Evolutionary conservation across 2,329 filamentous ascomycete genomes (phyloP), one percentile per base, ranked within the genome.

Genomic region (Pseudocercospora cruenta): DNA sequence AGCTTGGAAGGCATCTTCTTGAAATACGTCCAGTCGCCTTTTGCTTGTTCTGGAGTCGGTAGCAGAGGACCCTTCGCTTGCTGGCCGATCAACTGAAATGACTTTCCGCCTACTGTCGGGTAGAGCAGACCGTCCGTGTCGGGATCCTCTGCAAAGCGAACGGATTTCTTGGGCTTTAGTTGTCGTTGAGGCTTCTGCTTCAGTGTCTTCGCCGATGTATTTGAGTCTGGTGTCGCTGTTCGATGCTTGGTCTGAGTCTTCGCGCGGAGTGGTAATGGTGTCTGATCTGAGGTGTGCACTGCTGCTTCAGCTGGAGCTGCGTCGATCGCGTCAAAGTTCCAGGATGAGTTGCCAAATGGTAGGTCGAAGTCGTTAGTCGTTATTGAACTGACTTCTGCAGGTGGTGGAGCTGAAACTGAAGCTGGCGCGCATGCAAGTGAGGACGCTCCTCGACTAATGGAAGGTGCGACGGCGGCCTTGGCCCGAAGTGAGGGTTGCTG

Each of bases 21-120:
- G 22, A 58, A 58, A 21, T 10, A 24, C 5, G 55, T 58, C 55
- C 55, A 58, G 55, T 58, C 55, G 55, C 33, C 55, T 36, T 58
- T 22, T 24, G 31, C 31, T 43, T 43, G 31, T 21, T 58, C 55
- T 19, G 55, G 55, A 3, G 55, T 58, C 14, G 55, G 31, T 2
- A 58, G 55, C 31, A 58, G 33, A 10, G 55, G 55, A 31, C 55
- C 55, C 16, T 58, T 36, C 3, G 55, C 55, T 58, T 58, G 55
- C 31, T 58, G 55, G 31, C 55, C 55, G 55, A 58, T 58, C n/a
- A 58, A n/a, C 16, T 58, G 55, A 9, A 58, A 58, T 12, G 55
- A 58, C 4, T 58, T 58, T 4, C 55, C 55, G 55, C 21, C 31
- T 10, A 12, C n/a, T 24, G 55, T 39, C 19, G 31, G 31, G 16